Evolutionary conservation across 2,329 filamentous ascomycete genomes (phyloP), one percentile per base, ranked within the genome.

Genomic region (Sporothrix inflata): DNA sequence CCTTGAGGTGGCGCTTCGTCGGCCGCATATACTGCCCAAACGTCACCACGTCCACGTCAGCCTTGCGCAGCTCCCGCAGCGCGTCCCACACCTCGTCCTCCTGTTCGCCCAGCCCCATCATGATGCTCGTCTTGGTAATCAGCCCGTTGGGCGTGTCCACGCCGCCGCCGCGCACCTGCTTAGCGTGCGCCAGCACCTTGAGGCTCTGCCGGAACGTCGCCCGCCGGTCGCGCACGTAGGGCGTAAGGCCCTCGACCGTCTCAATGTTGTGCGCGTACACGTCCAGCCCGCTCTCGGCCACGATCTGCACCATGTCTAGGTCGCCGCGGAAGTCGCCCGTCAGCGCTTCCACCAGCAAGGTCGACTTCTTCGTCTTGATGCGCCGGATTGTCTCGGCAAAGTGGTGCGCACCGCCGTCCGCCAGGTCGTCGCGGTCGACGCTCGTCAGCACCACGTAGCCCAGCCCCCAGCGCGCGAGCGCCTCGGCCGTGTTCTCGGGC

Each of bases 21-120:
- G 96, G 96, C 12, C 95, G 93, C 96, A 99, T 99, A 85, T 99
- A 99, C 85, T 99, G 96, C n/a, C 96, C 96, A 77, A 99, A 99
- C 0, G 96, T 99, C 72, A 99, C 94, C 14, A 99, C 94, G 77
- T 99, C 96, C 61, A 98, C 94, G 73, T 92, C 85, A 72, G 90
- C 88, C 75, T 90, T 90, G 72, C 96, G 89, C 14, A 99, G 87
- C 80, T 97, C 89, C 80, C 85, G 88, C 73, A 98, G 82, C 0
- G 95, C 89, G 75, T 92, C 89, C 88, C 90, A 91, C 0, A 99
- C 82, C 83, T 98, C 92, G 21, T 92, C 88, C 78, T 98, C 94
- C 34, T 91, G 94, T 86, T 99, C 96, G 14, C 96, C 96, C 5
- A 99, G 83, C 4, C 96, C 96, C 30, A 99, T 87, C 96, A 99